Evolutionary conservation across 75 land plant species (phyloP).

Genomic region (Chamaecyparis obtusa): DNA sequence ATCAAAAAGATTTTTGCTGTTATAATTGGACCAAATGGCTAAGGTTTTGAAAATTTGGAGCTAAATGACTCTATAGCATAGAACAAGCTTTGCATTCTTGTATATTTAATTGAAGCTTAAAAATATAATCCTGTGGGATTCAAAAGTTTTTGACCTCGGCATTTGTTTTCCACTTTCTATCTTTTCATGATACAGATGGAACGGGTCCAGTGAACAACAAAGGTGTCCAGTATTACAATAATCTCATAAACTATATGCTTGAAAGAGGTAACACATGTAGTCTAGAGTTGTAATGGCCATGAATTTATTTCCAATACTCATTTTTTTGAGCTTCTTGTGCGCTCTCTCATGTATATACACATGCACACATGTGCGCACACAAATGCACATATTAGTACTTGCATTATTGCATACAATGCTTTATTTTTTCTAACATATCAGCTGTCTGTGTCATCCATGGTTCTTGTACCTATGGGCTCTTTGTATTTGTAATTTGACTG

Average conservation of each 20-base stretch:
- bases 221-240: conserved; percentile 44
- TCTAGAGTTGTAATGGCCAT: background rate
- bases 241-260: conserved; percentile 29
- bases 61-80: background rate
- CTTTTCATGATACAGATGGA: conserved; percentile 31
- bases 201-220: conserved; percentile 23
- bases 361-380: no score
- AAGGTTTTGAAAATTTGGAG: background rate
- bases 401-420: no score
- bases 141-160: background rate
- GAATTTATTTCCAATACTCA: background rate
- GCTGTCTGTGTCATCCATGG: no score
- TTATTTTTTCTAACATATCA: no score
- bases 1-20: background rate
- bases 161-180: background rate
- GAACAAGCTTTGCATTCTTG: background rate
- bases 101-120: background rate
- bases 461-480: no score
- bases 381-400: no score
- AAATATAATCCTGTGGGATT: background rate
- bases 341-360: background rate
- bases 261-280: conserved; percentile 13
- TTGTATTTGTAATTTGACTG: background rate
- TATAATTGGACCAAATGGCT: background rate
- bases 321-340: background rate